Conservation (phyloP, 164 flowering plant genomes). For the Umbellularia californica region DNA sequence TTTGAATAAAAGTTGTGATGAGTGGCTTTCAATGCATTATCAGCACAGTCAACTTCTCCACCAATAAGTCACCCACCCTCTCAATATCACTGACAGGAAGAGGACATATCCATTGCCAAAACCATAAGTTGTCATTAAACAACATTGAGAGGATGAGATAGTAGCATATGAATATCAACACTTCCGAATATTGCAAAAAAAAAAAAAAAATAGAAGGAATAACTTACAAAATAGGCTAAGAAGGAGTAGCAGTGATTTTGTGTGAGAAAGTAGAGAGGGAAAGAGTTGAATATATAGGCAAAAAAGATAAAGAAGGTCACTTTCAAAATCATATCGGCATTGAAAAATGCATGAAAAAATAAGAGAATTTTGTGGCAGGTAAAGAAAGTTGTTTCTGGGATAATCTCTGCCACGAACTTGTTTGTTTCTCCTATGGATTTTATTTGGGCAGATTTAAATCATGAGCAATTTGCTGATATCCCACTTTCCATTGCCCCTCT, state of each 20-base stretch:
- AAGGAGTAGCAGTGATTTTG: not conserved
- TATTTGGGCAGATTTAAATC: not conserved
- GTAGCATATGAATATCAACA: no score
- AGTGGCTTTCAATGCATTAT: no score
- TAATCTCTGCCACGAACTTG: slow-evolving; percentile 2
- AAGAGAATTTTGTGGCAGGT: slow-evolving; percentile 5
- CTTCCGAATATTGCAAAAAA: not conserved
- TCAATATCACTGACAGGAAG: not conserved
- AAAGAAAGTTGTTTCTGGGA: not conserved
- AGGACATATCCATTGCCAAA: not conserved
- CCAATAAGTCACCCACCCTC: not conserved
- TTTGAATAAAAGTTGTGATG: no score
- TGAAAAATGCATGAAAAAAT: not conserved
- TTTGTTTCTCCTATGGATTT: not conserved
- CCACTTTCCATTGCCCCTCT: no score
- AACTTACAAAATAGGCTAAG: not conserved
- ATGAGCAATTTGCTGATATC: no score
- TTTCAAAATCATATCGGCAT: not conserved
- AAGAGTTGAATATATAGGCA: slow-evolving; percentile 2
- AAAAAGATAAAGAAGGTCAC: not conserved
- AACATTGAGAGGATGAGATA: not conserved
- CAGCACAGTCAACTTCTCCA: not conserved
- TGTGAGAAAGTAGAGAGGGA: not conserved
- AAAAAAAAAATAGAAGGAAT: not conserved
- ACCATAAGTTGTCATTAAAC: not conserved